A percentile compares a stretch with the other conserved stretches of the same genome.
phyloP scores from a whole-genome alignment of 2,329 filamentous ascomycete genomes.

The Fusarium cyanostomum region DNA sequence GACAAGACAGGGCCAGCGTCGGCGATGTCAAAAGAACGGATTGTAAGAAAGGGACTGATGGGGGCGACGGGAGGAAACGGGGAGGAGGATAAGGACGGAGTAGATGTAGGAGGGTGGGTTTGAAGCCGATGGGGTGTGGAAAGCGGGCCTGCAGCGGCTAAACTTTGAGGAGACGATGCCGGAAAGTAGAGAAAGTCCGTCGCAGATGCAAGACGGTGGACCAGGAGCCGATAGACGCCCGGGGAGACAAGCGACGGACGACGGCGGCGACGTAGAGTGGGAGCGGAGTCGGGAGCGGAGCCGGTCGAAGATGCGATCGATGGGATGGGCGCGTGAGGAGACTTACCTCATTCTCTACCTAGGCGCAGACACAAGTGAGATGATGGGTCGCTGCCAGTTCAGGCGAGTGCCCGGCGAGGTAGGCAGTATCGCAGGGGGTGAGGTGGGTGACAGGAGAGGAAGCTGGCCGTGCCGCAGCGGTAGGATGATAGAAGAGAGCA shows the following conservation, averaged over 20 bases:
- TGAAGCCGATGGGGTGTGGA: constrained; percentile 26
- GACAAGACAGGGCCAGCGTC: constrained; percentile 17
- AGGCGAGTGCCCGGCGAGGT: constrained; percentile 23
- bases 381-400: constrained; percentile 20
- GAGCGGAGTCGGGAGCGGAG: constrained; percentile 34
- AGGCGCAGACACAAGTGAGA: constrained; percentile 16
- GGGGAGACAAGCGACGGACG: constrained; percentile 18
- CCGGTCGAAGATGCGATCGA: constrained; percentile 21
- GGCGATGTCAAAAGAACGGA: constrained; percentile 22
- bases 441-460: constrained; percentile 1
- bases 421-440: too few species aligned
- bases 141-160: constrained; percentile 32
- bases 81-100: constrained; percentile 32
- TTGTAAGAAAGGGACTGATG: constrained; percentile 17
- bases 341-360: constrained; percentile 36
- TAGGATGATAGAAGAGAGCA: constrained; percentile 2
- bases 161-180: constrained; percentile 35
- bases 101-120: constrained; percentile 31
- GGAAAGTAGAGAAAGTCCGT: constrained; percentile 26
- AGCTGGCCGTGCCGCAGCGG: constrained; percentile 2
- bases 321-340: constrained; percentile 5
- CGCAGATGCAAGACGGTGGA: constrained; percentile 34
- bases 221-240: constrained; percentile 32
- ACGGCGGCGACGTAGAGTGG: constrained; percentile 23
- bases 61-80: constrained; percentile 31